Percentiles rank a stretch among this genome's conserved stretches.
Evolutionary conservation across 1,139 yeast genomes (phyloP).

Genomic region (Sugiyamaella neomexicana): DNA sequence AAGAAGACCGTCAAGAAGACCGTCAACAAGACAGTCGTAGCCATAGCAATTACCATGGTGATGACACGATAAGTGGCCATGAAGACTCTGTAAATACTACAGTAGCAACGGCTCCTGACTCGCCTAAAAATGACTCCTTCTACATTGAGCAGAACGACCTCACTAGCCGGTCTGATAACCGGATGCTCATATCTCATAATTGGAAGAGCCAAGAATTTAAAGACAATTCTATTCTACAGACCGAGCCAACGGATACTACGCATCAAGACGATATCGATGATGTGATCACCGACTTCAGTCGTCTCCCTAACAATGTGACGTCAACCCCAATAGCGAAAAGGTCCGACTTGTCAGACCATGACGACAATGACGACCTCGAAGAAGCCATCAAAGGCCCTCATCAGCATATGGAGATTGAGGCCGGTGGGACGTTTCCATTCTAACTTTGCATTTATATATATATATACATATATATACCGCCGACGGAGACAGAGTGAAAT

Average conservation of each 20-base stretch:
- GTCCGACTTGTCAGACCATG: not conserved
- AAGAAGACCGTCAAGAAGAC: too few relatives aligned
- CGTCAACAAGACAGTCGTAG: too few relatives aligned
- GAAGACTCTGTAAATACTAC: not conserved
- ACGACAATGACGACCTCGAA: conserved; percentile 1
- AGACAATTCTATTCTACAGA: not conserved
- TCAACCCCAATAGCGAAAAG: conserved; percentile 7
- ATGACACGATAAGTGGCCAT: not conserved
- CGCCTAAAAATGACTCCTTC: conserved; percentile 16
- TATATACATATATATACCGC: not conserved
- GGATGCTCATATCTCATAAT: conserved; percentile 1
- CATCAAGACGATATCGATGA: conserved; percentile 2
- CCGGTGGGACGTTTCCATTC: not conserved
- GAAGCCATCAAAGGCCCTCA: conserved; percentile 14
- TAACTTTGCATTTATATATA: conserved; percentile 3
- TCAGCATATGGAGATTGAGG: conserved; percentile 9
- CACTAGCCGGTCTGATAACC: conserved; percentile 1
- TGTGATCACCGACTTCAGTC: conserved; percentile 9
- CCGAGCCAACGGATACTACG: not conserved
- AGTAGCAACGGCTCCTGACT: not conserved
- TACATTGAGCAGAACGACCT: conserved; percentile 11
- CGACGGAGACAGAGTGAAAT: not conserved
- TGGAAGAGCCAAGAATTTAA: conserved; percentile 11
- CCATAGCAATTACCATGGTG: too few relatives aligned
- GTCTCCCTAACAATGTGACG: conserved; percentile 2